Conservation (phyloP, 176 grass and related monocot species). For the Triticum monococcum region DNA sequence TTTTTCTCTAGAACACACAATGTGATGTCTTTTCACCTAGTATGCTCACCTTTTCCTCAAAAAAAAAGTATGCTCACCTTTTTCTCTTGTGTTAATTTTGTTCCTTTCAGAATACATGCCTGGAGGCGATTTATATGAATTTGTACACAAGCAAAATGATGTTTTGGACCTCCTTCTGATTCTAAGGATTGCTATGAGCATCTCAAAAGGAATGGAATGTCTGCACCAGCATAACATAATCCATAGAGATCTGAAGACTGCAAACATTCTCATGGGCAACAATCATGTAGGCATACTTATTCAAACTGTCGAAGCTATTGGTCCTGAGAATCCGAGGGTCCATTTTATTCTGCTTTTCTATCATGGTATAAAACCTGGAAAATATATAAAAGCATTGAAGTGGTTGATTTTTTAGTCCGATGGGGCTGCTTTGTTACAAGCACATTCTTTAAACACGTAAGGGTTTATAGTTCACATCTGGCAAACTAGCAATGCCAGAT, state of each 20-base stretch:
- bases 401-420: background rate
- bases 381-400: background rate
- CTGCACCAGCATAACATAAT: conserved; percentile 85
- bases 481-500: background rate
- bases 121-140: conserved; percentile 82
- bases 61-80: background rate
- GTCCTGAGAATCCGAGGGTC: background rate
- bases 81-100: conserved; percentile 14
- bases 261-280: conserved; percentile 72
- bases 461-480: background rate
- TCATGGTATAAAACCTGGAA: background rate
- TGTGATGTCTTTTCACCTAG: background rate
- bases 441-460: background rate
- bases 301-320: background rate
- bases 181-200: conserved; percentile 63
- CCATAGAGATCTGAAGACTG: conserved; percentile 92
- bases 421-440: background rate
- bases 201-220: conserved; percentile 89
- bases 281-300: conserved; percentile 57
- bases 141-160: conserved; percentile 68
- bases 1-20: background rate
- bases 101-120: conserved; percentile 83
- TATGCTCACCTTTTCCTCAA: background rate
- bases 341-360: conserved; percentile 18
- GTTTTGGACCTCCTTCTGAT: conserved; percentile 54